Percentiles rank a stretch among this genome's conserved stretches.
Conservation (phyloP, 2,329 filamentous ascomycete genomes). For the Monilinia laxa region DNA sequence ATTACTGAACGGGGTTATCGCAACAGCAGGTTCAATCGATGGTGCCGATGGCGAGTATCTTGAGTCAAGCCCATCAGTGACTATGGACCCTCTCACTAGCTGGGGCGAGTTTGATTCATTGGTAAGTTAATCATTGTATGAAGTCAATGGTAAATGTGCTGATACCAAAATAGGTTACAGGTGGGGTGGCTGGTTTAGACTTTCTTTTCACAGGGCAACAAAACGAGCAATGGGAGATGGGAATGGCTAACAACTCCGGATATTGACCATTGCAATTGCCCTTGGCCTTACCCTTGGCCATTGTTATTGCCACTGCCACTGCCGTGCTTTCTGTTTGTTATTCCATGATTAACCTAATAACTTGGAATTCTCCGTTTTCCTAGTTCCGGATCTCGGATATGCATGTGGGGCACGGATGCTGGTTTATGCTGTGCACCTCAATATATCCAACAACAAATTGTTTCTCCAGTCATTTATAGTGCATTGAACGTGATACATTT, state of each 20-base stretch:
- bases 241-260: constrained; percentile 4
- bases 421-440: constrained; percentile 1
- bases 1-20: neutral
- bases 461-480: constrained; percentile 17
- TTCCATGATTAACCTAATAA: neutral
- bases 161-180: constrained; percentile 27
- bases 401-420: constrained; percentile 12
- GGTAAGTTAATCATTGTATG: constrained; percentile 23
- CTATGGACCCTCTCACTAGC: constrained; percentile 32
- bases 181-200: constrained; percentile 28
- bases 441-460: constrained; percentile 9
- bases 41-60: constrained; percentile 7
- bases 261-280: neutral
- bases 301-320: neutral
- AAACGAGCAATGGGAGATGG: constrained; percentile 25
- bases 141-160: constrained; percentile 2
- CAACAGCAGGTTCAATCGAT: constrained; percentile 22
- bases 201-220: constrained; percentile 26
- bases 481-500: neutral
- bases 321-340: neutral
- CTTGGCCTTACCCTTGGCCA: too few relatives aligned
- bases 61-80: constrained; percentile 27
- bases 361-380: neutral
- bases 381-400: constrained; percentile 22
- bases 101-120: constrained; percentile 40